These are phyloP conservation scores for Reutealis trisperma DNA, from an alignment of 345 rosid species.

Conservation along the genomic window DNA sequence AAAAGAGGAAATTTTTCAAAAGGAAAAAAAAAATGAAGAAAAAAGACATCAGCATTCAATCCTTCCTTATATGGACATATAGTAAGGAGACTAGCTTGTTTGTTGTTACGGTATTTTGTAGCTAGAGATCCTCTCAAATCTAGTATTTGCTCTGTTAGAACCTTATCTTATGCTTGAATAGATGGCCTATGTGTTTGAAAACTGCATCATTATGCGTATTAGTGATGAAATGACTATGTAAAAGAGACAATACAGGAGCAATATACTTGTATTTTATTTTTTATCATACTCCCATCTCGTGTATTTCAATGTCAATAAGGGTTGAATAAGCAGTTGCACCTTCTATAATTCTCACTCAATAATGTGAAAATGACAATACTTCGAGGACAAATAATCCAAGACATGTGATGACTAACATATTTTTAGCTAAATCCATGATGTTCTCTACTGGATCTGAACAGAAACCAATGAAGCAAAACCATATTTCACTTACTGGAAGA, in stretches of 20 bases:
- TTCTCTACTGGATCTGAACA: conserved; percentile 8
- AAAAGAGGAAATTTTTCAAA: background rate
- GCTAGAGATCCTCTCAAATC: background rate
- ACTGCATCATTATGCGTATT: background rate
- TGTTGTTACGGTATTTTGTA: background rate
- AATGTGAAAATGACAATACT: background rate
- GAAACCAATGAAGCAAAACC: conserved; percentile 11
- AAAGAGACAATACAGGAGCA: background rate
- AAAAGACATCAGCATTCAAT: background rate
- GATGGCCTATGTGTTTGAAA: background rate
- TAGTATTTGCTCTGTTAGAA: background rate
- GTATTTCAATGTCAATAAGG: background rate
- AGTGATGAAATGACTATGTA: background rate
- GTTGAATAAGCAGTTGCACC: background rate
- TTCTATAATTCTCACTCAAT: background rate
- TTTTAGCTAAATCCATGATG: conserved; percentile 14
- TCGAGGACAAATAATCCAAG: background rate
- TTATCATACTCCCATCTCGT: background rate
- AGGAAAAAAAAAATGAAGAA: too few relatives aligned
- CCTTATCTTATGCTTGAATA: background rate
- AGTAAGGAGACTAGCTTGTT: background rate
- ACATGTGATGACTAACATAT: background rate
- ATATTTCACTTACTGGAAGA: conserved; percentile 72
- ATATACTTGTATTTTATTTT: too few relatives aligned
- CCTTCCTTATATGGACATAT: background rate